Percentiles rank a stretch among this genome's conserved stretches.
These are phyloP conservation scores for Beauveria varroae DNA, from an alignment of 2,329 filamentous ascomycete genomes.

Conservation along the genomic window DNA sequence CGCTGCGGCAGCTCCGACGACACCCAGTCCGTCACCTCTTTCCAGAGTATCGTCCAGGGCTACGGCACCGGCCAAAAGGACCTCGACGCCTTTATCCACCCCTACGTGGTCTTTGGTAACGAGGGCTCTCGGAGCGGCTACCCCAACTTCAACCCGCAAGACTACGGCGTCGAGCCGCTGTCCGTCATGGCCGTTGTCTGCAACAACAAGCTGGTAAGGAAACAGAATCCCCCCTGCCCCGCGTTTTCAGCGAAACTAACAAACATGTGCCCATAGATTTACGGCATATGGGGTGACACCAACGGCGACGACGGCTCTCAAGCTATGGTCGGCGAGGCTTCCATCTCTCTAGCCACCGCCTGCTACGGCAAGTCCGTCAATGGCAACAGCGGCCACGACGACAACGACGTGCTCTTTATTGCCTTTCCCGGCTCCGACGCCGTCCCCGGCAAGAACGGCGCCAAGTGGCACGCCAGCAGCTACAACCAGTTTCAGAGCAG, in stretches of 20 bases:
- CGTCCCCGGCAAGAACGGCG: slow-evolving; percentile 45
- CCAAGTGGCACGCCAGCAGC: slow-evolving; percentile 45
- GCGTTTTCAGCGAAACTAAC: slow-evolving; percentile 15
- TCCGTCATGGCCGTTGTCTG: slow-evolving; percentile 45
- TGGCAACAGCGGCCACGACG: slow-evolving; percentile 48
- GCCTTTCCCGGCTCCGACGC: slow-evolving; percentile 51
- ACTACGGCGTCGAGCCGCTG: slow-evolving; percentile 34
- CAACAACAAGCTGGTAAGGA: slow-evolving; percentile 27
- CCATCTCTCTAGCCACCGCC: slow-evolving; percentile 48
- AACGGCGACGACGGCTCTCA: slow-evolving; percentile 45
- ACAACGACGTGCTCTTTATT: slow-evolving; percentile 54
- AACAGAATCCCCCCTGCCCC: no score
- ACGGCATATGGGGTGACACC: slow-evolving; percentile 53
- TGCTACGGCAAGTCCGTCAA: slow-evolving; percentile 46
- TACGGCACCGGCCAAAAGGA: slow-evolving; percentile 29
- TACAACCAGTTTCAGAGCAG: slow-evolving; percentile 46
- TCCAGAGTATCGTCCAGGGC: slow-evolving; percentile 29
- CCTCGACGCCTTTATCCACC: slow-evolving; percentile 37
- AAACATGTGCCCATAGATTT: slow-evolving; percentile 24
- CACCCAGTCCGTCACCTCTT: slow-evolving; percentile 40
- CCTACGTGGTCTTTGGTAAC: slow-evolving; percentile 44
- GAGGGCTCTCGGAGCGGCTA: slow-evolving; percentile 20
- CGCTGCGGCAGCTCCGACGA: slow-evolving; percentile 37
- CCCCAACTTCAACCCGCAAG: slow-evolving; percentile 27
- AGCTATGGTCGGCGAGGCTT: slow-evolving; percentile 47